Conservation (phyloP, 371 early-diverging fungal species). For the Actinomortierella ambigua region DNA sequence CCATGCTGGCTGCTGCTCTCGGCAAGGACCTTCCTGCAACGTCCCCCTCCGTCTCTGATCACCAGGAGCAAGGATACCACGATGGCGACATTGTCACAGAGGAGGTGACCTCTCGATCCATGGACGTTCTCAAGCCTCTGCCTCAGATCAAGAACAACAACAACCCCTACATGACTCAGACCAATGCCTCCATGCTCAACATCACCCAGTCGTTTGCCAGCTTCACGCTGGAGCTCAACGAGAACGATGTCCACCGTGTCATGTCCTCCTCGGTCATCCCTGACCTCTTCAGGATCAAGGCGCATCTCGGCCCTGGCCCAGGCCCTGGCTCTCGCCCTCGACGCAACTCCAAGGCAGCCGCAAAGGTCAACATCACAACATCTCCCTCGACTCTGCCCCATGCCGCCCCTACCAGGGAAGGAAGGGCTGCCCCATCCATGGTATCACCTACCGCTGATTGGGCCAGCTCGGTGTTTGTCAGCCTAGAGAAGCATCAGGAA, state of each 20-base stretch:
- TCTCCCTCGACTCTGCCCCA: too few relatives aligned
- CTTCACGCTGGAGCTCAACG: slow-evolving; percentile 32
- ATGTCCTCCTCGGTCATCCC: slow-evolving; percentile 26
- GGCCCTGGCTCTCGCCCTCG: background rate
- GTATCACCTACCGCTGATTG: slow-evolving; percentile 15
- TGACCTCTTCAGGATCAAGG: slow-evolving; percentile 27
- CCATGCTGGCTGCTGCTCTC: slow-evolving; percentile 23
- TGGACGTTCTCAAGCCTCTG: background rate
- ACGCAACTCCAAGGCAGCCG: too few relatives aligned
- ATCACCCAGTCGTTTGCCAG: slow-evolving; percentile 32
- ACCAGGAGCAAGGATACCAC: background rate
- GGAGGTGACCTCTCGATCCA: background rate
- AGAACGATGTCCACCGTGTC: slow-evolving; percentile 25
- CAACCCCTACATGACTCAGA: slow-evolving; percentile 24
- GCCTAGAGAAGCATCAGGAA: too few relatives aligned
- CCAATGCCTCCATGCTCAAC: slow-evolving; percentile 33
- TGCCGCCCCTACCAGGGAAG: too few relatives aligned
- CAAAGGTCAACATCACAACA: too few relatives aligned
- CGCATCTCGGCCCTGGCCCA: too few relatives aligned
- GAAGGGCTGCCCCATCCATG: slow-evolving; percentile 12
- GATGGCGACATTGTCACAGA: background rate
- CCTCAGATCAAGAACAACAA: slow-evolving; percentile 19
- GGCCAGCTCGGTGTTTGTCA: slow-evolving; percentile 11
- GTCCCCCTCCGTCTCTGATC: background rate
- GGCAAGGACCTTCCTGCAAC: slow-evolving; percentile 13